Evolutionary conservation across 495 filamentous ascomycete species (phyloP).

Genomic region (Xylaria castorea): DNA sequence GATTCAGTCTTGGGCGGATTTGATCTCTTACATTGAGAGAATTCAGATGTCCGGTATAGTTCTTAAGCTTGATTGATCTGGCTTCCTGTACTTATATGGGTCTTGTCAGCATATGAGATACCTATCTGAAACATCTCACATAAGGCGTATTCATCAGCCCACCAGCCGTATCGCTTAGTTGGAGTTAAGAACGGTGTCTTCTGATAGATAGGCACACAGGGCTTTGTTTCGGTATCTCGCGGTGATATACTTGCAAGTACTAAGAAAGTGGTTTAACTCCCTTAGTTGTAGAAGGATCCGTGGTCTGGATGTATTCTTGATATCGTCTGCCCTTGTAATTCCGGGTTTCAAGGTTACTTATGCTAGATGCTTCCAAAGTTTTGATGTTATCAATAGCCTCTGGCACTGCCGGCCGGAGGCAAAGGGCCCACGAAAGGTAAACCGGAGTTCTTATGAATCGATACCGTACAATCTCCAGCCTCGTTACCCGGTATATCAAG

Average conservation of each 20-base stretch:
- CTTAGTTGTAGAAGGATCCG: background rate
- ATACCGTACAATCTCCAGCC: background rate
- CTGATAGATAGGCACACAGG: background rate
- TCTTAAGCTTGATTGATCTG: background rate
- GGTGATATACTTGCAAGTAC: background rate
- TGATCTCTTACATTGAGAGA: background rate
- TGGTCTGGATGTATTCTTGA: background rate
- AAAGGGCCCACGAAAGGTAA: background rate
- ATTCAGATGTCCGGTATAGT: background rate
- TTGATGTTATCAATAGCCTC: background rate
- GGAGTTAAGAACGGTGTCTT: background rate
- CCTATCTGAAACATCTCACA: background rate
- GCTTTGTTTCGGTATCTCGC: background rate
- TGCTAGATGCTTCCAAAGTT: background rate
- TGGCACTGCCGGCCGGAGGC: background rate
- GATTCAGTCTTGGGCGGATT: background rate
- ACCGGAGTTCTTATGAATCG: background rate
- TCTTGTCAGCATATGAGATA: background rate
- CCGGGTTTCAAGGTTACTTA: background rate
- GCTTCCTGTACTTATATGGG: background rate
- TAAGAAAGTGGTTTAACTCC: background rate
- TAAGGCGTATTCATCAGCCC: background rate
- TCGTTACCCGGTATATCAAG: background rate
- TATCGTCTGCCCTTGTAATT: background rate
- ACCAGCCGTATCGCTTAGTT: background rate